Base-by-base conservation (phyloP, 2,329 filamentous ascomycete species). In the Chaetomium globosum region DNA sequence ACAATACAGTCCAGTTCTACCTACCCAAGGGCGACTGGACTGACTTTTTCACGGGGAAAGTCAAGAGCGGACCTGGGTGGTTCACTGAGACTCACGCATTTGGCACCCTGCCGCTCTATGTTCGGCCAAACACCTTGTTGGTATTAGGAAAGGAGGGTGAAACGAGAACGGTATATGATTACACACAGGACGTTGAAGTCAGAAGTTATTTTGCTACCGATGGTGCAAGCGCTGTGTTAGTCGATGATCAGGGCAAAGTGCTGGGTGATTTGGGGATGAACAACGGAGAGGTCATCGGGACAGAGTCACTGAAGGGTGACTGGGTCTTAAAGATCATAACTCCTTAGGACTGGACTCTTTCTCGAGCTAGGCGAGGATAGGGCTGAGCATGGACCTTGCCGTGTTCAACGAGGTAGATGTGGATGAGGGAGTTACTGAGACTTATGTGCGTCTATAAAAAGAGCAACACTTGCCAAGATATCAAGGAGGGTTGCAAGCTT, bases 1-100 rank as follows among this genome's bases (percentile, higher is more conserved):
- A 81, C 1, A 87, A 86, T 0, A 82, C 82, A 43, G 87, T 88
- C 0, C 84, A 88, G 63, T 89, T 90, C 74, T 92, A 92, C 74
- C 78, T 89, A 19, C 77, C 84, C 68, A 70, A 73, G 71, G 77
- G 83, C 61, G 74, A 73, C 71, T 80, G 83, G 83, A 81, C 82
- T 31, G 77, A 77, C 16, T 78, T 78, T 73, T 78, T 85, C 72
- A 82, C 80, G 67, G 75, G 82, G 69, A 80, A 81, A 77, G 71
- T 82, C 68, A 75, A 82, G 71, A 75, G 78, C 54, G 80, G 85
- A 31, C 80, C 83, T 0, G 80, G 78, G 19, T 88, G 86, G 86
- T 86, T 86, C 72, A 83, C 75, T 30, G 86, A 88, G 76, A 84
- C 76, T 63, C 86, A 88, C 69, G 79, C 76, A 2, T 88, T 88